Evolutionary conservation across 495 filamentous ascomycete genomes (phyloP), one percentile per base, ranked within the genome.

Genomic region (Hypoxylon perforatum): DNA sequence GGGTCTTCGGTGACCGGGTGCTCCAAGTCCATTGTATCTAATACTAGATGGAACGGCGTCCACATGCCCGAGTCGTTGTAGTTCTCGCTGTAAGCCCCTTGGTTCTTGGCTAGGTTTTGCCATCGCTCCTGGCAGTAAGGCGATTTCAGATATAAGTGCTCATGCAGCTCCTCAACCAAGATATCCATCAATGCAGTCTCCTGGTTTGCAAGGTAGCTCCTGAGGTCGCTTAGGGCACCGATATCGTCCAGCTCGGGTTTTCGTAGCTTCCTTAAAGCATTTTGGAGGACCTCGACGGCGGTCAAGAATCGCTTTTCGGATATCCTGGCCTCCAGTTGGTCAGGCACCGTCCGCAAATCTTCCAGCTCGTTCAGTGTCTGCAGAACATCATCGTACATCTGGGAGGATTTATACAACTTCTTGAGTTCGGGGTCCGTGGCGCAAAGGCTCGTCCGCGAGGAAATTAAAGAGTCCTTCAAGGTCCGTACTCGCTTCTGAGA

Each of bases 121-220:
- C 95, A 99, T 48, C 95, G 81, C 75, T 96, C 91, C 62, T 96
- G 91, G 76, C 93, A 97, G 70, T 98, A 98, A 0, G 93, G 94
- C 10, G 93, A 97, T 69, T 97, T 98, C 11, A 99, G 85, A 70
- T 98, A 99, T 3, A 99, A 83, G 78, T 99, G 95, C 71, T 94
- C 96, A 73, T 98, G 96, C 42, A 99, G 80, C 75, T 99, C 95
- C 76, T 99, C 95, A 46, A 97, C 88, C 69, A 99, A 71, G 41
- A 97, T 97, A 75, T 99, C 95, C 60, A 92, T 94, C 57, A 99
- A 79, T 4, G 91, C 87, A 2, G 87, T 88, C 77, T 98, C 94
- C 76, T 99, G 95, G 73, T 96, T 97, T 48, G 87, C 88, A 62
- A 99, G 88, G 70, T 97, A 97, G 59, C 89, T 88, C 35, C 91